Evolutionary conservation across 2,329 filamentous ascomycete genomes (phyloP), one percentile per base, ranked within the genome.

Genomic region (Trichophyton benhamiae): DNA sequence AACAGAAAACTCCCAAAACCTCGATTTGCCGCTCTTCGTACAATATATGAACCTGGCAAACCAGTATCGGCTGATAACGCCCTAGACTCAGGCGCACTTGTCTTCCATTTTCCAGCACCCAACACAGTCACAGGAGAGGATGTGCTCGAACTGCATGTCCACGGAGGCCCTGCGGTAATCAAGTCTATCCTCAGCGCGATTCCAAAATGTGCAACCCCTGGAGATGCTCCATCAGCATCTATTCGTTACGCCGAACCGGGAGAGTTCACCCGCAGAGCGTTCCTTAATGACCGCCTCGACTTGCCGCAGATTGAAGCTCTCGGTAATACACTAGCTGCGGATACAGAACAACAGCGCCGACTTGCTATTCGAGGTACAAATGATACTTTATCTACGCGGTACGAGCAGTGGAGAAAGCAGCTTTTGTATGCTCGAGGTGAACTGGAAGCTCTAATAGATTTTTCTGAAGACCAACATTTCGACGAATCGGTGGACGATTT

Each of bases 401-500:
- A 99, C 72, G 91, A 96, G 67, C 69, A 69, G 8, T 99, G 94
- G 94, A 84, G 92, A 27, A 78, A 83, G 65, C 80, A 85, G 65
- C 76, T 99, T 17, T 78, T 97, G 5, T 81, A 87, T 64, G 91
- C 91, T 8, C 84, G 94, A 1, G 94, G 90, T 8, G 91, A 97
- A 75, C 80, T 99, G 44, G 94, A 99, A 74, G 94, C 94, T 0
- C 76, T 99, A 66, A 97, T 99, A 64, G 94, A 99, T 74, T 99
- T 99, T 72, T 88, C 89, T 0, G 94, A 99, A 72, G 94, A 97
- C 69, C 92, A 99, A 74, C 89, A 97, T 76, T 95, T 99, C 69
- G 91, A 97, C 67, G 91, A 96, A 73, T 87, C 89, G 2, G 88
- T 90, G 0, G 76, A 80, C 0, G 82, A 88, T 61, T 79, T 97